A percentile compares a stretch with the other conserved stretches of the same genome.
These are phyloP conservation scores for Cymbopogon citratus DNA, from an alignment of 176 grass and related monocot species.

Conservation along the genomic window DNA sequence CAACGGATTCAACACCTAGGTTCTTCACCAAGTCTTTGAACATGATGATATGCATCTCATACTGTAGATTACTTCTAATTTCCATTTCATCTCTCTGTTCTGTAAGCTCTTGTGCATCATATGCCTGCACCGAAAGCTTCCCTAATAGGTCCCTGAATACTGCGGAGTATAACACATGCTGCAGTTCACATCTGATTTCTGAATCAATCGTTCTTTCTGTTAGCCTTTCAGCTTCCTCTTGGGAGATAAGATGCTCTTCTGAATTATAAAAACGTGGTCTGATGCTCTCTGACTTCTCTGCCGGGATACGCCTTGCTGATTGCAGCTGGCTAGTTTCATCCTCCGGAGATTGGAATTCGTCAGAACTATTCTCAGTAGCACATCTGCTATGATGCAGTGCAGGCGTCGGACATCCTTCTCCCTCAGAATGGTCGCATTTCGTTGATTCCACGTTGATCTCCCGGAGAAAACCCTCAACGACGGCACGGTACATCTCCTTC, in stretches of 20 bases:
- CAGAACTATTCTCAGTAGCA: background rate
- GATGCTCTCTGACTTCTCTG: background rate
- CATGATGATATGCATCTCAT: background rate
- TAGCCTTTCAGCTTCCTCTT: conserved; percentile 19
- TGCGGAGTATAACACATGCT: conserved; percentile 15
- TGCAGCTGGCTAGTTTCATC: background rate
- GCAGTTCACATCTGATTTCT: conserved; percentile 25
- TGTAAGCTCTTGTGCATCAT: conserved; percentile 4
- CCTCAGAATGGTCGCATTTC: background rate
- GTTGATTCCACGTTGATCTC: conserved; percentile 18
- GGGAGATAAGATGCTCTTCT: background rate
- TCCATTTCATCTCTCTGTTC: conserved; percentile 12
- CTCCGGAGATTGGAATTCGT: background rate
- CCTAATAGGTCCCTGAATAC: conserved; percentile 12
- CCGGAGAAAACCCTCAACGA: conserved; percentile 31
- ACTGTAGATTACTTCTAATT: conserved; percentile 13
- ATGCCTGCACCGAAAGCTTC: background rate
- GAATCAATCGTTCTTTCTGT: conserved; percentile 20
- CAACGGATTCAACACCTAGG: background rate
- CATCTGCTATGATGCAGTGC: background rate
- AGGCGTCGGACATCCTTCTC: background rate
- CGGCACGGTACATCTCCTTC: conserved; percentile 29
- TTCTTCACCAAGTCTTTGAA: background rate
- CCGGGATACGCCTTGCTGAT: background rate
- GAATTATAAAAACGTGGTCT: background rate